These are phyloP conservation scores for Anthracocystis setariae DNA, from an alignment of 1,284 basidiomycete species.

Conservation along the genomic window DNA sequence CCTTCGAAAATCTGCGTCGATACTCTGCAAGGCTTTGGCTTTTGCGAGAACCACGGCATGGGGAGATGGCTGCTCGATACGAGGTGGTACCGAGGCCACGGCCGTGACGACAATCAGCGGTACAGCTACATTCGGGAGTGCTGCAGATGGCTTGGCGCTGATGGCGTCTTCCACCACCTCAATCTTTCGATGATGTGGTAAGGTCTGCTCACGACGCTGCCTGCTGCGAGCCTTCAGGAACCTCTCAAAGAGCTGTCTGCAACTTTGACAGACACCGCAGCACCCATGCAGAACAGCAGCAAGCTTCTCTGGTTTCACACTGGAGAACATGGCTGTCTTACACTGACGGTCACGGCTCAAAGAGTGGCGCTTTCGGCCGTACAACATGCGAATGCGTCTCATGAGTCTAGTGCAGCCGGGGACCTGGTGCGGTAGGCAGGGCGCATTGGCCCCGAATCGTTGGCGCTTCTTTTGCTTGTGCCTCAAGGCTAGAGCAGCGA, in stretches of 20 bases:
- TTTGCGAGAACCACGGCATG: too few species aligned
- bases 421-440: neutral
- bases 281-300: neutral
- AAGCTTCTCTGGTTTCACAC: neutral
- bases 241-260: slow-evolving; percentile 5
- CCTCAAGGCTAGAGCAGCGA: neutral
- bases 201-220: neutral
- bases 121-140: neutral
- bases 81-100: neutral
- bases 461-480: neutral
- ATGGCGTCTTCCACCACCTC: neutral
- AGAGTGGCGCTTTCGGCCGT: slow-evolving; percentile 9
- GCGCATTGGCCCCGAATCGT: neutral
- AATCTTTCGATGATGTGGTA: neutral
- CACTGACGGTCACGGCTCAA: slow-evolving; percentile 1
- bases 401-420: neutral
- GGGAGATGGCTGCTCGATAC: too few species aligned
- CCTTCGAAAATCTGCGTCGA: too few species aligned
- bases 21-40: too few species aligned
- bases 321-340: neutral
- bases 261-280: neutral
- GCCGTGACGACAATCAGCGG: slow-evolving; percentile 17
- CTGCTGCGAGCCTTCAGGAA: neutral
- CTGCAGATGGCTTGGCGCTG: neutral
- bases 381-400: slow-evolving; percentile 6